Conservation (phyloP, 371 early-diverging fungal genomes). For the Lichtheimia ramosa region DNA sequence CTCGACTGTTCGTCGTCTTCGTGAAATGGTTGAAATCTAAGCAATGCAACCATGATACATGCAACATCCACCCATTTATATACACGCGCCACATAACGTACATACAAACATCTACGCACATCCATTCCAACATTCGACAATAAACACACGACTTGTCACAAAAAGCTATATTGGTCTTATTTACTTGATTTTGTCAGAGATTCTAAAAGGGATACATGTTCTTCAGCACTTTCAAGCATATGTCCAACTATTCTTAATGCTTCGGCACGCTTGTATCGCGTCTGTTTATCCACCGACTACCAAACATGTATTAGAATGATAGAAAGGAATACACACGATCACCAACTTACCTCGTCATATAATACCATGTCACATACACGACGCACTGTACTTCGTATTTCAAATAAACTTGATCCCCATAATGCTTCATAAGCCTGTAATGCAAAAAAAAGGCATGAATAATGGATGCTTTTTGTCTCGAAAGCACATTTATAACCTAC, state of each 20-base stretch:
- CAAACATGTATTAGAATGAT: not conserved
- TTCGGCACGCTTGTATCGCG: not conserved
- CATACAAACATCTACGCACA: too few relatives aligned
- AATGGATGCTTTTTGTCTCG: too few relatives aligned
- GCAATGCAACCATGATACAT: not conserved
- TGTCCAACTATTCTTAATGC: not conserved
- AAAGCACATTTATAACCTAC: not conserved
- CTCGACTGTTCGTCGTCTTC: constrained; percentile 97
- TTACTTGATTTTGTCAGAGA: too few relatives aligned
- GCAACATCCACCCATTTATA: not conserved
- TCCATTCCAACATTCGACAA: too few relatives aligned
- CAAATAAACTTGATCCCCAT: not conserved
- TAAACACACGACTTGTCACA: too few relatives aligned
- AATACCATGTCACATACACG: not conserved
- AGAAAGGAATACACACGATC: not conserved
- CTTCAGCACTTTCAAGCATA: too few relatives aligned
- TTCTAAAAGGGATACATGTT: too few relatives aligned
- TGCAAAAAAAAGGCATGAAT: too few relatives aligned
- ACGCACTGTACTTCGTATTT: not conserved
- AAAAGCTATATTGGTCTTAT: too few relatives aligned
- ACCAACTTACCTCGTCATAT: not conserved
- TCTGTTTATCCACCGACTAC: not conserved
- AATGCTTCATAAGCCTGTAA: not conserved
- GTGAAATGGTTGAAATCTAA: constrained; percentile 95
- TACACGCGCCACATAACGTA: not conserved